A percentile compares a stretch with the other conserved stretches of the same genome.
Conservation (phyloP, 208 protist species). For the Acanthamoeba healyi region DNA sequence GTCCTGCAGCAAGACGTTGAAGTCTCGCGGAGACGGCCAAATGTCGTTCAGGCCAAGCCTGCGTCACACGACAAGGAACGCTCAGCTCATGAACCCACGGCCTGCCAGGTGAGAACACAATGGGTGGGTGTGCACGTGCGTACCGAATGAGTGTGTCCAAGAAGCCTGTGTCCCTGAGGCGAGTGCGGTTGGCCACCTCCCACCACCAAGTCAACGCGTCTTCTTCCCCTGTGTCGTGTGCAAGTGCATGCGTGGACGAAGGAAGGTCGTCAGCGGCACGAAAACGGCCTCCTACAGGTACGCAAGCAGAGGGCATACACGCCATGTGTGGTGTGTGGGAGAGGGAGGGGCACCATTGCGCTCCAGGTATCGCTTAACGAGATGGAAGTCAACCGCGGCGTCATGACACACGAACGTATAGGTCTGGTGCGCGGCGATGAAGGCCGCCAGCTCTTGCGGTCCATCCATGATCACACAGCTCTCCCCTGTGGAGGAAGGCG, state of each 20-base stretch:
- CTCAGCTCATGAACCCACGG: no score
- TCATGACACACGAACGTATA: constrained; percentile 39
- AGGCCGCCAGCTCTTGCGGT: neutral
- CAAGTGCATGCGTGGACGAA: neutral
- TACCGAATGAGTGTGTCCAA: constrained; percentile 17
- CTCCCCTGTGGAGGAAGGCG: neutral
- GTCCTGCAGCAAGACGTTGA: constrained; percentile 39
- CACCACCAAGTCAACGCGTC: neutral
- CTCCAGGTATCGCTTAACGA: constrained; percentile 37
- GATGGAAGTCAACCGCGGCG: constrained; percentile 42
- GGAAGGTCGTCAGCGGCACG: neutral
- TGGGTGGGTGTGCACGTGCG: no score
- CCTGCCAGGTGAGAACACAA: no score
- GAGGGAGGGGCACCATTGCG: neutral
- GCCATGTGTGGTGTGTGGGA: no score
- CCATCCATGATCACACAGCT: neutral
- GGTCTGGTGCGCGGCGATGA: neutral
- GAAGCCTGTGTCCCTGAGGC: neutral
- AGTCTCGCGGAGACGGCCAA: neutral
- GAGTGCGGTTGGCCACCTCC: constrained; percentile 34
- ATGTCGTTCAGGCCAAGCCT: constrained; percentile 7
- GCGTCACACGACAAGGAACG: neutral
- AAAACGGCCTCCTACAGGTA: neutral
- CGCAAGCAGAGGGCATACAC: neutral
- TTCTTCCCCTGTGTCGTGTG: neutral